Conservation (phyloP, 768 basidiomycete genomes). For the Tephrocybe sp. region DNA sequence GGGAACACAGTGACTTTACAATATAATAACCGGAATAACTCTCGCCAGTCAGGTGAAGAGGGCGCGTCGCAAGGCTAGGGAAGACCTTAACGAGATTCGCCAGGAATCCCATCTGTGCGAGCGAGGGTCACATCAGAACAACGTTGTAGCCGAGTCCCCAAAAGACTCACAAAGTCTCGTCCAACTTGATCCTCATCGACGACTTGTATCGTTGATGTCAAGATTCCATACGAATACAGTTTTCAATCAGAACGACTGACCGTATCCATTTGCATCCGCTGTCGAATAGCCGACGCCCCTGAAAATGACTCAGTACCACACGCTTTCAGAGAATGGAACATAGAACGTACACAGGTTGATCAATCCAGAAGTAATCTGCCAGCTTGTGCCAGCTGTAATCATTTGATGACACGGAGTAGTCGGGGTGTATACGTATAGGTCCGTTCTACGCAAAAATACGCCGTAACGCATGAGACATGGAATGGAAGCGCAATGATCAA, state of each 20-base stretch:
- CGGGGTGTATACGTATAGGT: constrained; percentile 55
- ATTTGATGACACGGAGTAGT: constrained; percentile 53
- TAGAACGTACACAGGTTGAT: constrained; percentile 60
- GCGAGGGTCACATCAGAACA: neutral
- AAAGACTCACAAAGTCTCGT: constrained; percentile 45
- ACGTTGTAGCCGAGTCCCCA: neutral
- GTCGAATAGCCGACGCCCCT: constrained; percentile 68
- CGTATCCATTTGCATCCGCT: constrained; percentile 58
- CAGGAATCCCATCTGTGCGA: constrained; percentile 65
- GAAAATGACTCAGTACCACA: constrained; percentile 6
- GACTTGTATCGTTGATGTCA: constrained; percentile 35
- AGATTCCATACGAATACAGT: neutral
- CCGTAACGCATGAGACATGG: neutral
- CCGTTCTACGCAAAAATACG: constrained; percentile 50
- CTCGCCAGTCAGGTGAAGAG: constrained; percentile 70
- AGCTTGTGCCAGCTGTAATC: constrained; percentile 57
- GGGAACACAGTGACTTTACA: constrained; percentile 31
- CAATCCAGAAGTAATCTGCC: constrained; percentile 72
- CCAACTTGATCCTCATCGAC: constrained; percentile 68
- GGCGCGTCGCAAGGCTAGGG: constrained; percentile 64
- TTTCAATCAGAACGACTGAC: constrained; percentile 32
- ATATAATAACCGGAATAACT: constrained; percentile 78
- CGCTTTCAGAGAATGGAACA: neutral
- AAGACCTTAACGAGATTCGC: constrained; percentile 73
- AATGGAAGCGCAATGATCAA: neutral